phyloP scores from a whole-genome alignment of 2,329 filamentous ascomycete genomes.

The Sphaerulina vaccinii region DNA sequence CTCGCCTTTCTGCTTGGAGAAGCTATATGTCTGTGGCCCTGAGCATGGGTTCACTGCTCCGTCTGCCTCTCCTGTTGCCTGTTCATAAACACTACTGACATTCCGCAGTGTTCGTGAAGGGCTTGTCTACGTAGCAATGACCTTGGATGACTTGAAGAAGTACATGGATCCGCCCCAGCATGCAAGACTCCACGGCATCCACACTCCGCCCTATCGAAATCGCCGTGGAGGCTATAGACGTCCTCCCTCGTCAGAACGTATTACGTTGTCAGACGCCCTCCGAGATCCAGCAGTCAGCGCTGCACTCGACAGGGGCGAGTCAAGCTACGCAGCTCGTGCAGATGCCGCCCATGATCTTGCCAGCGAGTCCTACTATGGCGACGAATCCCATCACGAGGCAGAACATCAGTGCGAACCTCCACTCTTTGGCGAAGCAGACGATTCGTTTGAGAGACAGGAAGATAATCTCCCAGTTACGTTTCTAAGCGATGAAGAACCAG shows the following conservation, averaged over 20 bases:
- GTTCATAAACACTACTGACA: conserved; percentile 35
- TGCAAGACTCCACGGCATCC: conserved; percentile 27
- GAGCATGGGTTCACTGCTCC: conserved; percentile 78
- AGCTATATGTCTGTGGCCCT: conserved; percentile 84
- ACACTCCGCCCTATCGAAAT: conserved; percentile 30
- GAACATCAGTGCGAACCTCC: conserved; percentile 33
- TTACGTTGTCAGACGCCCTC: conserved; percentile 34
- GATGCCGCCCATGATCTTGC: conserved; percentile 23
- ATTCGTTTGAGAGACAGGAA: not conserved
- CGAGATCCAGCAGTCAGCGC: conserved; percentile 33
- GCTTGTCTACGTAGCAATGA: conserved; percentile 88
- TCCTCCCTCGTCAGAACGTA: conserved; percentile 29
- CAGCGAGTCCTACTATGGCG: conserved; percentile 17
- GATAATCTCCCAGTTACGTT: conserved; percentile 29
- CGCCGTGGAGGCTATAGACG: conserved; percentile 21
- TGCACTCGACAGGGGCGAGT: conserved; percentile 18
- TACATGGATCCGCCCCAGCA: conserved; percentile 35
- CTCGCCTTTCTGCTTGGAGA: conserved; percentile 78
- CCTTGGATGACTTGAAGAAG: conserved; percentile 68
- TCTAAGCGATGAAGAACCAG: conserved; percentile 34
- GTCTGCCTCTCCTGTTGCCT: conserved; percentile 51
- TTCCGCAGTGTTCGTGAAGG: conserved; percentile 75
- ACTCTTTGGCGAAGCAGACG: conserved; percentile 19
- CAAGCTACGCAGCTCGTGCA: conserved; percentile 19
- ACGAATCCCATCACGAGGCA: conserved; percentile 26